Percentiles rank a stretch among this genome's conserved stretches.
These are phyloP conservation scores for Fonsecaea monophora DNA, from an alignment of 2,329 filamentous ascomycete genomes.

Conservation along the genomic window DNA sequence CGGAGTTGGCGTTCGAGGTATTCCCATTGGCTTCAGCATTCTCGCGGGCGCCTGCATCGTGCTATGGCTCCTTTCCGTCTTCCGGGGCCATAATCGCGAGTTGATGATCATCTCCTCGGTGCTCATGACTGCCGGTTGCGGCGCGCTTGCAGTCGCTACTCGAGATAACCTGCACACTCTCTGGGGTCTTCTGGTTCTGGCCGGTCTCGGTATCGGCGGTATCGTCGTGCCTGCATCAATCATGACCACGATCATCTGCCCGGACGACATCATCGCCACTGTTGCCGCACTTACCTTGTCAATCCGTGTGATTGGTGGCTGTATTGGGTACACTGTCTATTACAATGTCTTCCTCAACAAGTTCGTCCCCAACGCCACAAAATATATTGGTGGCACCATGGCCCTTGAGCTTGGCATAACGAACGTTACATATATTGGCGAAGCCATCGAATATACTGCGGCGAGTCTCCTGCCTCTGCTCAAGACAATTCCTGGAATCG, in stretches of 20 bases:
- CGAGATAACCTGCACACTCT: slow-evolving; percentile 61
- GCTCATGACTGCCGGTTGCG: slow-evolving; percentile 70
- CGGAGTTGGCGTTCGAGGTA: slow-evolving; percentile 67
- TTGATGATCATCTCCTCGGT: slow-evolving; percentile 66
- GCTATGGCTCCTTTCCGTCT: slow-evolving; percentile 63
- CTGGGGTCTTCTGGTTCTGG: slow-evolving; percentile 66
- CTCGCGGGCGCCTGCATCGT: slow-evolving; percentile 66
- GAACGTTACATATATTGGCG: slow-evolving; percentile 53
- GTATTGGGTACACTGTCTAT: slow-evolving; percentile 67
- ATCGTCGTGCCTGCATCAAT: slow-evolving; percentile 72
- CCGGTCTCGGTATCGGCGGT: slow-evolving; percentile 69
- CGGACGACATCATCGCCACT: slow-evolving; percentile 72
- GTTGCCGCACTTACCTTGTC: slow-evolving; percentile 71
- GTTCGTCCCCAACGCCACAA: slow-evolving; percentile 53
- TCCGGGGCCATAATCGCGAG: slow-evolving; percentile 65
- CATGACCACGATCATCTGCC: slow-evolving; percentile 72
- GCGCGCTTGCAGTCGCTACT: slow-evolving; percentile 59
- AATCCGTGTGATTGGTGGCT: slow-evolving; percentile 72
- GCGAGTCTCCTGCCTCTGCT: slow-evolving; percentile 62
- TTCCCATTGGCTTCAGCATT: slow-evolving; percentile 70
- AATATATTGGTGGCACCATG: slow-evolving; percentile 61
- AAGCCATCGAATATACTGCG: slow-evolving; percentile 62
- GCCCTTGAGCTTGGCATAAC: slow-evolving; percentile 58
- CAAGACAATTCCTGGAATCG: slow-evolving; percentile 57
- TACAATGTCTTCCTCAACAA: slow-evolving; percentile 60